These are phyloP conservation scores for Suillus bovinus DNA, from an alignment of 768 basidiomycete species.

Conservation along the genomic window DNA sequence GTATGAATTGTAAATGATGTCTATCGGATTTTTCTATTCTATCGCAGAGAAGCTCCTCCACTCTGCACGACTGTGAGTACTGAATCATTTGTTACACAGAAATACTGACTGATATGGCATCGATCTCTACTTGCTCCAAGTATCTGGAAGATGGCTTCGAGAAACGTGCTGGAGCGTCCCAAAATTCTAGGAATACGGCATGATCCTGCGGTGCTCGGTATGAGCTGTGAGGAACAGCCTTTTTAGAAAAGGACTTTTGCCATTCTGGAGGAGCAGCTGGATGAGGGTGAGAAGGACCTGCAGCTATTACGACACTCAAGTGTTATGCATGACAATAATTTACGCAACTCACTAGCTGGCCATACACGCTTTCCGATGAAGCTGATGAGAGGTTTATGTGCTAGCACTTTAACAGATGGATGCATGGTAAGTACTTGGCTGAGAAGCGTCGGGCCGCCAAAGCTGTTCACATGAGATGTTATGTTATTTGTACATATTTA, in stretches of 20 bases:
- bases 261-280: slow-evolving; percentile 68
- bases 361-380: slow-evolving; percentile 61
- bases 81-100: neutral
- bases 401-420: slow-evolving; percentile 36
- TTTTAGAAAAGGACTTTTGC: slow-evolving; percentile 48
- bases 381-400: slow-evolving; percentile 60
- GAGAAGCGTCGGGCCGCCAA: slow-evolving; percentile 4
- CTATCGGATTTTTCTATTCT: slow-evolving; percentile 20
- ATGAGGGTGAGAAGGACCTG: slow-evolving; percentile 50
- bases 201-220: slow-evolving; percentile 8
- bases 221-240: slow-evolving; percentile 23
- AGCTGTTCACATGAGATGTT: neutral
- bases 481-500: slow-evolving; percentile 19
- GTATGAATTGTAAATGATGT: neutral
- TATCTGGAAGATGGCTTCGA: slow-evolving; percentile 53
- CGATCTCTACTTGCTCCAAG: slow-evolving; percentile 59
- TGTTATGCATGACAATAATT: slow-evolving; percentile 1
- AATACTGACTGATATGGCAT: slow-evolving; percentile 59
- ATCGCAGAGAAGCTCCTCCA: slow-evolving; percentile 61
- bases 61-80: slow-evolving; percentile 40
- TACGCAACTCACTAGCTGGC: slow-evolving; percentile 42
- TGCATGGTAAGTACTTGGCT: slow-evolving; percentile 26
- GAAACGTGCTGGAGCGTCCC: slow-evolving; percentile 65
- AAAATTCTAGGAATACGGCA: slow-evolving; percentile 48
- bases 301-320: slow-evolving; percentile 28